phyloP scores from a whole-genome alignment of 2,329 filamentous ascomycete genomes.

The Verruconis gallopava region DNA sequence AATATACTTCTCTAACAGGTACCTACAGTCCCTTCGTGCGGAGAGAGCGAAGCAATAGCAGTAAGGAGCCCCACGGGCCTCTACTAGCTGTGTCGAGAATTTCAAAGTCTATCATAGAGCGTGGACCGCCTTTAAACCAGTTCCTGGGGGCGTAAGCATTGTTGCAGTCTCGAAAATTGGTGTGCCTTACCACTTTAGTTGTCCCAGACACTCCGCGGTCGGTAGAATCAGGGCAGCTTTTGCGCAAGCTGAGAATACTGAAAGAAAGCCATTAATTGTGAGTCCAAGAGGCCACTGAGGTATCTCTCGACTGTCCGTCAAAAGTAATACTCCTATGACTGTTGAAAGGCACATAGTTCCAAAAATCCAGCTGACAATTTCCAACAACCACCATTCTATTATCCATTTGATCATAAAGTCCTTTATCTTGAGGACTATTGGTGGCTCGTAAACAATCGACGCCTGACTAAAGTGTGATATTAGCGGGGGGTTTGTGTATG shows the following conservation, averaged over 20 bases:
- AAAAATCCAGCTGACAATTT: constrained; percentile 18
- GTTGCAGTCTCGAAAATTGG: constrained; percentile 18
- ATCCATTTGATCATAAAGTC: constrained; percentile 1
- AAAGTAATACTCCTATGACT: constrained; percentile 22
- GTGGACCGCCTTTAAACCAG: constrained; percentile 11
- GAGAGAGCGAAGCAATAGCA: constrained; percentile 2
- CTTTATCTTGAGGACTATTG: not conserved
- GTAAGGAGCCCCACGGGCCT: constrained; percentile 8
- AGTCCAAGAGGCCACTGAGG: constrained; percentile 22
- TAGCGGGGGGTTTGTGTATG: no score
- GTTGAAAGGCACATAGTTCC: constrained; percentile 22
- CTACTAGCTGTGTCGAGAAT: constrained; percentile 7
- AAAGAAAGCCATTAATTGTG: constrained; percentile 22
- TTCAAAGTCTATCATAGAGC: constrained; percentile 9
- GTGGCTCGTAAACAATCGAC: not conserved
- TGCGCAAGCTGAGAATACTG: constrained; percentile 19
- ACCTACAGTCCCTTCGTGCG: constrained; percentile 7
- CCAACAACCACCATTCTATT: constrained; percentile 18
- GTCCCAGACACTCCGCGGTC: constrained; percentile 20
- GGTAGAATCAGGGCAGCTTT: constrained; percentile 20
- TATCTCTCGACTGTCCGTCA: constrained; percentile 18
- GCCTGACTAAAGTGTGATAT: not conserved
- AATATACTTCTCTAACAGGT: not conserved
- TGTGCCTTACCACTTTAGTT: constrained; percentile 27
- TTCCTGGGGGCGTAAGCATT: constrained; percentile 10